Conservation (phyloP, 2,329 filamentous ascomycete genomes). For the Leptographium wingfieldii region DNA sequence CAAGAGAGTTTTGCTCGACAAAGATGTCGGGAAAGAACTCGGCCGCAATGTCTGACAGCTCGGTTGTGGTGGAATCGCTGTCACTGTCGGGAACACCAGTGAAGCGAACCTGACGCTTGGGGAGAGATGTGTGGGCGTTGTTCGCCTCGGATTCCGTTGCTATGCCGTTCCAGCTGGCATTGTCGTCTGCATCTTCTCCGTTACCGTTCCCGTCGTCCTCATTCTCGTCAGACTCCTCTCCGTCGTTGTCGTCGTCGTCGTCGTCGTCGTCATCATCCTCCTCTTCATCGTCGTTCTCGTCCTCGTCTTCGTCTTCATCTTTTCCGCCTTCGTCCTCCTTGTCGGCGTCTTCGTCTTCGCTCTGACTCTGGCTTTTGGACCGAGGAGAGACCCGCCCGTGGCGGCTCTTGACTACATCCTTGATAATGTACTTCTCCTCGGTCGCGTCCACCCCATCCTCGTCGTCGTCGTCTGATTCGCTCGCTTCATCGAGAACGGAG, state of each 20-base stretch:
- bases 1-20: constrained; percentile 59
- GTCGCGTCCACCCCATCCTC: constrained; percentile 64
- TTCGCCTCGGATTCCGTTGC: constrained; percentile 24
- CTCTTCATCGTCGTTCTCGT: constrained; percentile 25
- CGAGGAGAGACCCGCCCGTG: constrained; percentile 33
- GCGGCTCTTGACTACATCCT: constrained; percentile 24
- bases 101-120: constrained; percentile 63
- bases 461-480: constrained; percentile 64
- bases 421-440: constrained; percentile 65
- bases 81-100: constrained; percentile 54
- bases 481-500: constrained; percentile 66
- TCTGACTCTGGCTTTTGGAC: constrained; percentile 29
- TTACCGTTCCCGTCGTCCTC: constrained; percentile 28
- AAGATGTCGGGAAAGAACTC: constrained; percentile 69
- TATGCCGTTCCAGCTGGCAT: constrained; percentile 31
- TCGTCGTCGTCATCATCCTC: constrained; percentile 20
- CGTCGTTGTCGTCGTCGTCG: constrained; percentile 10
- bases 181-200: constrained; percentile 24
- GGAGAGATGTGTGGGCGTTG: constrained; percentile 13
- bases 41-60: constrained; percentile 47
- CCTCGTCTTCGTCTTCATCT: constrained; percentile 26
- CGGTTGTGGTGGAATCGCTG: constrained; percentile 43
- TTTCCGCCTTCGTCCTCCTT: constrained; percentile 18
- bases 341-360: constrained; percentile 21
- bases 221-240: constrained; percentile 24